Base-by-base conservation (phyloP, 768 basidiomycete species). In the Mycena vitilis region DNA sequence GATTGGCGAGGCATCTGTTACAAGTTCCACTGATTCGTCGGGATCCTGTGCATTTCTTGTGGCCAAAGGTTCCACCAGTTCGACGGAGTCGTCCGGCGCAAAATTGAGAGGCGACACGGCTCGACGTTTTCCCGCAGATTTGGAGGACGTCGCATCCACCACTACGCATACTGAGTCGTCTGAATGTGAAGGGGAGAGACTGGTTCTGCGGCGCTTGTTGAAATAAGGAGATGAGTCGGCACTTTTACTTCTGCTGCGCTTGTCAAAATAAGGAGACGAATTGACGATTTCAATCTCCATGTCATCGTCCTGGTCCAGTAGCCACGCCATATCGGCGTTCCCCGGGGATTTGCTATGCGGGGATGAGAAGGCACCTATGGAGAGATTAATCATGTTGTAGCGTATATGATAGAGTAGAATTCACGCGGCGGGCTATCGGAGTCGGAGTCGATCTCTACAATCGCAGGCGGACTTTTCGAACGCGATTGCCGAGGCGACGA, bases 281-380 rank as follows among this genome's bases (percentile, higher is more conserved):
- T 81, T 79, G n/a, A 86, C 56, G 45, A 89, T 85, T 65, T 84
- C 81, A 70, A 89, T 79, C 51, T 82, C 80, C 12, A 81, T 82
- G 52, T 90, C 82, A n/a, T 84, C 90, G 59, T 91, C 89, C 30
- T 88, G 82, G 45, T 86, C 89, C 12, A 92, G 76, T 23, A 93
- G 79, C 91, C 90, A 92, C 2, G 87, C 84, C 79, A 92, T 89
- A 71, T 83, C 83, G 55, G 83, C 76, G 44, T 81, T 75, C 20
- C 61, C 67, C 16, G 73, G 66, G 38, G 72, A 62, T 47, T 60
- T 65, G 62, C 78, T 76, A 49, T 80, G 80, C 49, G 80, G 74
- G 16, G 77, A 75, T 6, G 73, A 36, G 56, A 67, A 65, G 16
- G 64, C 65, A 37, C 63, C 66, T 71, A 11, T 30, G 36, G 13